phyloP scores from a whole-genome alignment of 768 basidiomycete species.

The Boletales sp. region DNA sequence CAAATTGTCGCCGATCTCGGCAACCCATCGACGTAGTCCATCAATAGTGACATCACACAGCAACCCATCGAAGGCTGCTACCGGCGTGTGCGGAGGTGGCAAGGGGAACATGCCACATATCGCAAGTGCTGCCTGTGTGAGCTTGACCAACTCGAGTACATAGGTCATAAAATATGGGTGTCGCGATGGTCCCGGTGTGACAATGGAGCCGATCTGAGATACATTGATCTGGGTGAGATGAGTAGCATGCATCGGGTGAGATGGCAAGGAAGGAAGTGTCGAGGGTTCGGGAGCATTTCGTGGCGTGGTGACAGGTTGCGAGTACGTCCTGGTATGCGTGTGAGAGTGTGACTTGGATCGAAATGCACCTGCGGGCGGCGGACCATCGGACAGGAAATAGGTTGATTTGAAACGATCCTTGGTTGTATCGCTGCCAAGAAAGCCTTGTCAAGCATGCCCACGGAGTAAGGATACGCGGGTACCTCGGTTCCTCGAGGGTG shows the following conservation, averaged over 20 bases:
- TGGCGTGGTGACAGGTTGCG: constrained; percentile 25
- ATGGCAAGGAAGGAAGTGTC: constrained; percentile 20
- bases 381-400: constrained; percentile 54
- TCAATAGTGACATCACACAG: constrained; percentile 76
- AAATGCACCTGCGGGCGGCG: constrained; percentile 19
- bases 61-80: constrained; percentile 52
- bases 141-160: constrained; percentile 73
- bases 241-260: constrained; percentile 18
- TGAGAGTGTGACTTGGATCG: constrained; percentile 29
- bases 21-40: constrained; percentile 65
- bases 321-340: constrained; percentile 26
- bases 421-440: constrained; percentile 58
- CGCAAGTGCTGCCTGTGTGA: constrained; percentile 66
- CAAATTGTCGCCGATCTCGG: constrained; percentile 59
- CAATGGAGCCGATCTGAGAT: constrained; percentile 9
- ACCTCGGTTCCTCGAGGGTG: constrained; percentile 73
- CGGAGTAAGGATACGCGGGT: constrained; percentile 12
- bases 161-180: constrained; percentile 53
- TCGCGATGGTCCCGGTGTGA: constrained; percentile 14
- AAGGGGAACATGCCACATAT: constrained; percentile 66
- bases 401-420: constrained; percentile 75
- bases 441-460: constrained; percentile 6
- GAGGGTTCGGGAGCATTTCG: constrained; percentile 19
- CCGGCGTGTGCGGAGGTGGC: constrained; percentile 8
- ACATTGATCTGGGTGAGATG: constrained; percentile 12